Evolutionary conservation across 495 filamentous ascomycete genomes (phyloP), one percentile per base, ranked within the genome.

Genomic region (Massariosphaeria phaeospora): DNA sequence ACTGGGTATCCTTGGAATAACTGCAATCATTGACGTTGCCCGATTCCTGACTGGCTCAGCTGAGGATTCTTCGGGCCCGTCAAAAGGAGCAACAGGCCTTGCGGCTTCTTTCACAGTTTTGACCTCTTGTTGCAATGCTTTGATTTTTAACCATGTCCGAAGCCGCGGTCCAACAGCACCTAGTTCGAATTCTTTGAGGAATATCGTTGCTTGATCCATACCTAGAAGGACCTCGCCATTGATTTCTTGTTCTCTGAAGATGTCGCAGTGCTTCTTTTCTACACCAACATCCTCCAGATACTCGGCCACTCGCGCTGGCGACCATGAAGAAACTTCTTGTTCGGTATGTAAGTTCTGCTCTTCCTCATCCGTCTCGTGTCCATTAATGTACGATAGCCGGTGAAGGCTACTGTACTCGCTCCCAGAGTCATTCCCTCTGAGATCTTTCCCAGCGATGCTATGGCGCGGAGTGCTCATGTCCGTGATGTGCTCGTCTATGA

Each of bases 401-500:
- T 88, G 82, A 57, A 89, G 82, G 52, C 78, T 86, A 67, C 89
- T 93, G 66, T 94, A 95, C 67, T 95, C 89, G 71, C 89, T 95
- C 13, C 80, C 87, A 18, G 89, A 93, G 68, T 93, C 89, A 51
- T 82, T 89, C 18, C 78, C 74, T 29, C 76, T 73, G 6, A 63
- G 31, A 26, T 83, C 79, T 46, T 71, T 74, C 17, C 69, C 69
- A 8, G 67, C 63, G 26, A 78, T 59, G 40, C 80, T 79, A 45
- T 83, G 79, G 33, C 83, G 79, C 38, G 89, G 80, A 5, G 83
- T 89, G 66, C 83, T 84, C 71, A 99, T 84, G 66, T 96, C 89
- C 21, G 89, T 96, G 41, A 99, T 97, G 67, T 96, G 94, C 69
- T 99, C 94, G 64, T 99, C 81, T 63, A 99, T 99, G 27, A 97